A percentile compares a stretch with the other conserved stretches of the same genome.
These are phyloP conservation scores for Cladosporium phlei DNA, from an alignment of 2,329 filamentous ascomycete species.

Conservation along the genomic window DNA sequence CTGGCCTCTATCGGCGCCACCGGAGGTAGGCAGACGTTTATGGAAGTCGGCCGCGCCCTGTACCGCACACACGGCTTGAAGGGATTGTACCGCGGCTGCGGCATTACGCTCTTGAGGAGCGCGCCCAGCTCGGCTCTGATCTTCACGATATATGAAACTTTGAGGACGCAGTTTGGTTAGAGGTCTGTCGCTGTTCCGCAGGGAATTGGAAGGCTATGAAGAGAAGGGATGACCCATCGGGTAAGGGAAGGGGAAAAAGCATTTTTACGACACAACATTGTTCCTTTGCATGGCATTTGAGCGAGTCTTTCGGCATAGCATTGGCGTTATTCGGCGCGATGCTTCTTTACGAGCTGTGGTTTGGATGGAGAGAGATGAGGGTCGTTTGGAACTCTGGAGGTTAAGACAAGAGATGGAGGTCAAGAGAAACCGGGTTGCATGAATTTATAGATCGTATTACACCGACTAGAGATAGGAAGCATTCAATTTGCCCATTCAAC, in stretches of 20 bases:
- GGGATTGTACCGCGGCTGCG: slow-evolving; percentile 89
- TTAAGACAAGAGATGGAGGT: too few relatives aligned
- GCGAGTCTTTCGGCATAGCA: slow-evolving; percentile 12
- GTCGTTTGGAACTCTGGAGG: too few relatives aligned
- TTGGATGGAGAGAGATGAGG: too few relatives aligned
- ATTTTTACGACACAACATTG: slow-evolving; percentile 5
- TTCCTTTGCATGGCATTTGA: slow-evolving; percentile 9
- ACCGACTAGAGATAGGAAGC: too few relatives aligned
- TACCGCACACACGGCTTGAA: slow-evolving; percentile 78
- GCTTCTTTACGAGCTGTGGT: too few relatives aligned
- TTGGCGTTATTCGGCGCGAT: neutral
- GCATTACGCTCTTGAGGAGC: slow-evolving; percentile 81
- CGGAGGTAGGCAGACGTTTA: slow-evolving; percentile 60
- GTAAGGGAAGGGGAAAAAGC: too few relatives aligned
- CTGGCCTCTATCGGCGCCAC: slow-evolving; percentile 45
- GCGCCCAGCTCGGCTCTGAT: slow-evolving; percentile 97
- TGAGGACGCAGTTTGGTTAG: slow-evolving; percentile 51
- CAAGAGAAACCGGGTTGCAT: too few relatives aligned
- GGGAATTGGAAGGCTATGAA: neutral
- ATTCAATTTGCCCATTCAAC: too few relatives aligned
- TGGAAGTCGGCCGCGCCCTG: slow-evolving; percentile 64
- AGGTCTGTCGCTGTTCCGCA: neutral
- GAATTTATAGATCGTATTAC: too few relatives aligned
- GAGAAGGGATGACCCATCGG: too few relatives aligned
- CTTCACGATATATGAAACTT: slow-evolving; percentile 86